Evolutionary conservation across 1,139 yeast species (phyloP), one percentile per base, ranked within the genome.

Genomic region (Suhomyces atakaporum): DNA sequence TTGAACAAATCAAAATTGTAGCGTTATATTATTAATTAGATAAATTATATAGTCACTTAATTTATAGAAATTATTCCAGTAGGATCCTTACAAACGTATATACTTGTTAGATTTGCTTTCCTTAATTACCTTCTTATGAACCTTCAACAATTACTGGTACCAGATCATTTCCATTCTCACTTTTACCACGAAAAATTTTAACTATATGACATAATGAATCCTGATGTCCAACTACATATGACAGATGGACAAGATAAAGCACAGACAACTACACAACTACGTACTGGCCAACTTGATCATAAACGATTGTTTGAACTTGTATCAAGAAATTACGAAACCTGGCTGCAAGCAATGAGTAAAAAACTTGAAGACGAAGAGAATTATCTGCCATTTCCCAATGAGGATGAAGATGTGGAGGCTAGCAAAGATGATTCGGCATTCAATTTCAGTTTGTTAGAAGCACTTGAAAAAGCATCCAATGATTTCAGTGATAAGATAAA

Each of bases 241-340:
- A 24, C 26, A 24, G 26, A 24, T 7, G 26, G 26, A 12, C 26
- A n/a, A 24, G 15, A 8, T 5, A 12, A 5, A 24, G 9, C 5
- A 7, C 14, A 24, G 8, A 14, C 27, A 7, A 22, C 25, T 4
- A 16, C 28, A 16, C n/a, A 20, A 10, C 21, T 29, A 3, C 31
- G 33, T 8, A 27, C 29, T 3, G 28, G 31, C 9, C 43, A 45
- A n/a, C 30, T 46, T n/a, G 53, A 54, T 27, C 63, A 61, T 21
- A 47, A 58, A 40, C 57, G 54, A 37, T 53, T 66, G 16, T 60
- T 66, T 49, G 67, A 63, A 24, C 56, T 63, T 32, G 66, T 67
- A 13, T 57, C 69, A 9, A 62, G 62, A 41, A 64, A 66, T 47
- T 66, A 67, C 43, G 69, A 66, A 29, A 51, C 60, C 10, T 68